phyloP scores from a whole-genome alignment of 306 rosid genomes.

The Castanospermum australe region DNA sequence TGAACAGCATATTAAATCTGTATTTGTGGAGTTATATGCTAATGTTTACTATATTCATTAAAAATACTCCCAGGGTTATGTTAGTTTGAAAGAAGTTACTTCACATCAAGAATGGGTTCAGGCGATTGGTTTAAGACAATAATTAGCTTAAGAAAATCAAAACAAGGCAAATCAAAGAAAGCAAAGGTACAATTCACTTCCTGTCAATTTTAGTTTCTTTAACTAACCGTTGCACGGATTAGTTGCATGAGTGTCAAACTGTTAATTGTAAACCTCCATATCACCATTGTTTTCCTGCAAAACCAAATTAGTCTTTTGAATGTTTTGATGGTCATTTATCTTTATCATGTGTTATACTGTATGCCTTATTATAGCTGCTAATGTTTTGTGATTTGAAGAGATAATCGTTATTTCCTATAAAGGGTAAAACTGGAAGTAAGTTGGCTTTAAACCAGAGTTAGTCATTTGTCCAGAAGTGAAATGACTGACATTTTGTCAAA shows the following conservation, averaged over 20 bases:
- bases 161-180: conserved; percentile 49
- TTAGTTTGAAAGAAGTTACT: conserved; percentile 26
- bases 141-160: conserved; percentile 53
- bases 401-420: neutral
- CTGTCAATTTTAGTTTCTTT: neutral
- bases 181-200: conserved; percentile 46
- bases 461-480: neutral
- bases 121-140: conserved; percentile 72
- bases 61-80: conserved; percentile 39
- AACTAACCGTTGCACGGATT: neutral
- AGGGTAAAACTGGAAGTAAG: neutral
- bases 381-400: neutral
- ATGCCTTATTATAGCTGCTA: neutral
- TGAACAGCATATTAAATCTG: neutral
- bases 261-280: neutral
- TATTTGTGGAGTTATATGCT: conserved; percentile 7
- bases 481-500: neutral
- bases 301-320: neutral
- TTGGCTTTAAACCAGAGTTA: neutral
- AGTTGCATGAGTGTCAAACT: neutral
- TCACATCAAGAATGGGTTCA: conserved; percentile 56
- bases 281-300: neutral
- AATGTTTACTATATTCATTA: conserved; percentile 16
- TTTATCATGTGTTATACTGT: neutral
- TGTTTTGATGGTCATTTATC: neutral